A percentile compares a stretch with the other conserved stretches of the same genome.
Conservation (phyloP, 805 yeast species). For the Lipomyces kockii region DNA sequence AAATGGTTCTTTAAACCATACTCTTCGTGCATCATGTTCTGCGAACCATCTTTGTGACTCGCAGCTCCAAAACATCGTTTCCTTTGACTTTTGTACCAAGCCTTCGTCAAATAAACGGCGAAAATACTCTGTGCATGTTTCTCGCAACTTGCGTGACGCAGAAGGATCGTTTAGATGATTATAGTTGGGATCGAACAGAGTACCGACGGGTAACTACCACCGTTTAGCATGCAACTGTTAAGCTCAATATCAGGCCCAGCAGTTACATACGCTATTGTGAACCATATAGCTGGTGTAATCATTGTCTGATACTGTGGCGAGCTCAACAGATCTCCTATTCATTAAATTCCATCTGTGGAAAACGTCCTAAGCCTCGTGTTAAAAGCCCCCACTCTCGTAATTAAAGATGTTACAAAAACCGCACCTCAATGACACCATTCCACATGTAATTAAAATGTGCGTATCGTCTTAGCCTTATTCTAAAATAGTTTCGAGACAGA, state of each 20-base stretch:
- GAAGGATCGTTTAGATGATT: background rate
- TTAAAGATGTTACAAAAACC: background rate
- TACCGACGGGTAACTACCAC: background rate
- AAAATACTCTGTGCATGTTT: background rate
- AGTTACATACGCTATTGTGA: background rate
- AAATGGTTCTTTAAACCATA: background rate
- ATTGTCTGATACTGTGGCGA: background rate
- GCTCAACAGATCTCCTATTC: background rate
- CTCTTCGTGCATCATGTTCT: background rate
- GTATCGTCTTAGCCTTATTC: background rate
- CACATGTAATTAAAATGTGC: background rate
- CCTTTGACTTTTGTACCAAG: background rate
- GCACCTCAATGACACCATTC: background rate
- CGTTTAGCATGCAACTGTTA: background rate
- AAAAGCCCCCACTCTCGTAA: background rate
- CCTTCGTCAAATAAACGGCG: background rate
- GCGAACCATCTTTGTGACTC: background rate
- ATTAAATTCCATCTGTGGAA: conserved; percentile 11
- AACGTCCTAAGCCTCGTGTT: conserved; percentile 32
- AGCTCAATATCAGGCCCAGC: background rate
- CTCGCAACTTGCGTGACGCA: background rate
- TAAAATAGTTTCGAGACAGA: background rate
- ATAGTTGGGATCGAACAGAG: background rate
- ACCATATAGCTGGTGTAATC: background rate
- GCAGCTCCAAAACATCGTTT: background rate